Conservation (phyloP, 23 red algal genomes). For the Gracilaria domingensis region DNA sequence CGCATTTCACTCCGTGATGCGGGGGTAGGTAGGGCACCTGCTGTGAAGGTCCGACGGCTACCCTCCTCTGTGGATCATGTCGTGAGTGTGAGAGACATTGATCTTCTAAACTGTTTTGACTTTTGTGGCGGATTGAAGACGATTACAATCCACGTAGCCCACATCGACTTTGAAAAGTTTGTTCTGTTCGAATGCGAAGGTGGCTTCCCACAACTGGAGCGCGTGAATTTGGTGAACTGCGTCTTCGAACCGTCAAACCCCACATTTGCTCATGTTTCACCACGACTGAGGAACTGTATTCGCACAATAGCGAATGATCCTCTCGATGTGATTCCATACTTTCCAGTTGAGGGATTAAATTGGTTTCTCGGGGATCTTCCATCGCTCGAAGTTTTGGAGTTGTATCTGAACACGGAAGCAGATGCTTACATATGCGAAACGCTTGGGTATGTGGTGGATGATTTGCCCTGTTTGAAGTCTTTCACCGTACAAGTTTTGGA, state of each 20-base stretch:
- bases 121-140: neutral
- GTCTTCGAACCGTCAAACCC: neutral
- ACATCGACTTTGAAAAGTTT: conserved; percentile 24
- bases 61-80: conserved; percentile 5
- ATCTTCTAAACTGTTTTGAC: neutral
- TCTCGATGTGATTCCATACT: neutral
- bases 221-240: conserved; percentile 22
- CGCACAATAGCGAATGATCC: conserved; percentile 22
- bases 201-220: conserved; percentile 1
- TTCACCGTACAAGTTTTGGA: neutral
- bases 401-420: conserved; percentile 4
- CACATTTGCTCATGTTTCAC: neutral
- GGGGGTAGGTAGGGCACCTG: too few species aligned
- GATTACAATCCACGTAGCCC: neutral
- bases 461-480: neutral
- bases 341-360: conserved; percentile 15
- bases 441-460: neutral
- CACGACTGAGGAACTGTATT: neutral
- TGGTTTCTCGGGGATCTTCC: neutral
- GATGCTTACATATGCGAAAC: conserved; percentile 10
- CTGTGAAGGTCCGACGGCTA: neutral
- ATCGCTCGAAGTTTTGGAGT: neutral
- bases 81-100: neutral
- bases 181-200: neutral
- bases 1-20: neutral